Evolutionary conservation across 1,284 basidiomycete genomes (phyloP).

Genomic region (Vanrija sp.): DNA sequence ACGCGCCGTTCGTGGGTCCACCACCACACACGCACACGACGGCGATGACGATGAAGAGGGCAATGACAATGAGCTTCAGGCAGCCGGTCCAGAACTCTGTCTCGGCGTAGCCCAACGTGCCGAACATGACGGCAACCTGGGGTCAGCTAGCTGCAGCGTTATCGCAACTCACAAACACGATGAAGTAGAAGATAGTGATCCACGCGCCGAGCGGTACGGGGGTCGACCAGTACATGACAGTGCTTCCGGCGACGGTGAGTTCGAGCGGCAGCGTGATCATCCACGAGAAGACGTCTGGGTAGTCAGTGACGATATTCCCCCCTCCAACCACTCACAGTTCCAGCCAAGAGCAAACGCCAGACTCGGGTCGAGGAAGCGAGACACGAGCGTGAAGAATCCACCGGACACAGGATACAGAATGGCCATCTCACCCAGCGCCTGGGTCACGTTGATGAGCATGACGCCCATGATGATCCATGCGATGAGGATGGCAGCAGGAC

Average conservation of each 20-base stretch:
- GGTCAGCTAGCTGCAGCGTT: background rate
- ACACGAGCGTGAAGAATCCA: constrained; percentile 51
- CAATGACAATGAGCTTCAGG: constrained; percentile 47
- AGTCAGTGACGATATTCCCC: background rate
- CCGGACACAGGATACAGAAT: constrained; percentile 52
- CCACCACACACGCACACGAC: constrained; percentile 42
- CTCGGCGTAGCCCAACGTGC: constrained; percentile 44
- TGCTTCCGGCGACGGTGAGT: constrained; percentile 48
- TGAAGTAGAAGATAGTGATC: constrained; percentile 45
- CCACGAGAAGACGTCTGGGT: constrained; percentile 42
- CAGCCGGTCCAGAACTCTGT: constrained; percentile 48
- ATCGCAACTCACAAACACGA: constrained; percentile 26
- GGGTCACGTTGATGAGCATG: constrained; percentile 27
- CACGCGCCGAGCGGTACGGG: constrained; percentile 41
- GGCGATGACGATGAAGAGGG: constrained; percentile 46
- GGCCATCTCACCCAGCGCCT: constrained; percentile 51
- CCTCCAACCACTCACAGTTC: constrained; percentile 30
- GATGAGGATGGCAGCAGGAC: constrained; percentile 51
- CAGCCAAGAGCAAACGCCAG: constrained; percentile 47
- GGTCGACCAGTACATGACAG: constrained; percentile 43
- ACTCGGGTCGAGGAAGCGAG: constrained; percentile 40
- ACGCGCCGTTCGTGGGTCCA: constrained; percentile 35
- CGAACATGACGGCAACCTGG: constrained; percentile 22
- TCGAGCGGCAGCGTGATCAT: constrained; percentile 48
- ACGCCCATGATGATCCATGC: constrained; percentile 43